Evolutionary conservation across 2,329 filamentous ascomycete genomes (phyloP), one percentile per base, ranked within the genome.

Genomic region (Simplicillium aogashimaense): DNA sequence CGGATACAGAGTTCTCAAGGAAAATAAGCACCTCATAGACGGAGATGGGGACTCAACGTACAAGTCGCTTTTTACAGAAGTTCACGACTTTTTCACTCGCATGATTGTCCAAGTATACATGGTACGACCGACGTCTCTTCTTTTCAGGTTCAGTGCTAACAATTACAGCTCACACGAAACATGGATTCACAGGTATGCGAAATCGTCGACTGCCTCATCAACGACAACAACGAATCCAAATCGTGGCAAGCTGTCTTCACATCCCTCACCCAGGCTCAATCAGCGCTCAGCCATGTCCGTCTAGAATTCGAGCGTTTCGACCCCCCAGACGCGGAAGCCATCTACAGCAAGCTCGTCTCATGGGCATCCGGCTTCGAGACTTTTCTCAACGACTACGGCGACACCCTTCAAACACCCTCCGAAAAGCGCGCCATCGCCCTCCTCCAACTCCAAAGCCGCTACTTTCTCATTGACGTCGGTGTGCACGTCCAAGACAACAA

Each of bases 51-150:
- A 35, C 12, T 37, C 35, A 35, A 35, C 37, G 13, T 30, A 35
- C 7, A 29, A 36, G 25, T 35, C 39, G 12, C 42, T 43, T 3
- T 43, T 40, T 29, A 31, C 38, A 4, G 38, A 40, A 2, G 42
- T 38, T 8, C 42, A 38, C 28, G 35, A 20, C 15, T 43, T 43
- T 28, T 35, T 43, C 10, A 40, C 20, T 18, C 42, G 39, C 25
- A 30, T 43, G 10, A 38, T 40, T 31, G 37, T 38, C 32, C 42
- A 43, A 36, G 32, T 43, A 29, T 43, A 40, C 28, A 32, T 38
- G 16, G 42, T 34, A 20, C 15, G 34, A 16, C 2, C 5, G 28
- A 18, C 12, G 10, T 14, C n/a, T 18, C 25, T 15, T 7, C 8
- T 31, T 25, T 34, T 25, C 20, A 25, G 4, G 11, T 14, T 12